Conservation (phyloP, 2,329 filamentous ascomycete genomes). For the Ascochyta koolunga region DNA sequence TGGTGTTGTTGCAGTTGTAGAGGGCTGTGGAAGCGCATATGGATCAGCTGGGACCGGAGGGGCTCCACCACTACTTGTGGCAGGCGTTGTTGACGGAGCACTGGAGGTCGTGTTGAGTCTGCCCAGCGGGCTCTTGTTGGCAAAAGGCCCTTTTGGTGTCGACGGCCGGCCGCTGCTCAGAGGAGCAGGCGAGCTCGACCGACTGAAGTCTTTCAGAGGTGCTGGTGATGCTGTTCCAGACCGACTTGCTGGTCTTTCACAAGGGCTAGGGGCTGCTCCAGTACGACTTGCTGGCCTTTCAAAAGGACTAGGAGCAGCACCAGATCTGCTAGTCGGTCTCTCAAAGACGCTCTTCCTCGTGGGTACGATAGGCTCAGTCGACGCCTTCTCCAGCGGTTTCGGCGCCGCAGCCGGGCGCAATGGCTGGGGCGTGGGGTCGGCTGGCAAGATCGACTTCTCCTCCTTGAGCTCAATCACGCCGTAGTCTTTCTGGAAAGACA, state of each 20-base stretch:
- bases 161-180: constrained; percentile 36
- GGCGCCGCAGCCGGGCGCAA: constrained; percentile 18
- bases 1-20: constrained; percentile 27
- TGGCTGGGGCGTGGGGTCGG: constrained; percentile 7
- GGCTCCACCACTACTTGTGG: constrained; percentile 37
- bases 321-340: constrained; percentile 23
- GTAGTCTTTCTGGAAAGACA: constrained; percentile 92
- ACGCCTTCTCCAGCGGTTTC: constrained; percentile 44
- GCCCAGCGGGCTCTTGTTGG: constrained; percentile 29
- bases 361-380: constrained; percentile 54
- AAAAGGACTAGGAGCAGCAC: constrained; percentile 1
- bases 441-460: constrained; percentile 37
- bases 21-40: constrained; percentile 18
- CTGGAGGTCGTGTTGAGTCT: constrained; percentile 35
- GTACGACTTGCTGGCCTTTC: constrained; percentile 11
- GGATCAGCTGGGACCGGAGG: constrained; percentile 7
- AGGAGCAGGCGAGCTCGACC: constrained; percentile 21
- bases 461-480: constrained; percentile 74
- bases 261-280: constrained; percentile 2
- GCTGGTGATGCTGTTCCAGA: constrained; percentile 3
- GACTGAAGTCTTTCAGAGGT: constrained; percentile 4
- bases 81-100: constrained; percentile 23
- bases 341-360: constrained; percentile 57
- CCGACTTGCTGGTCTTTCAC: not conserved
- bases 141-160: constrained; percentile 35